Base-by-base conservation (phyloP, 148 eudicot genomes). In the Simmondsia chinensis region DNA sequence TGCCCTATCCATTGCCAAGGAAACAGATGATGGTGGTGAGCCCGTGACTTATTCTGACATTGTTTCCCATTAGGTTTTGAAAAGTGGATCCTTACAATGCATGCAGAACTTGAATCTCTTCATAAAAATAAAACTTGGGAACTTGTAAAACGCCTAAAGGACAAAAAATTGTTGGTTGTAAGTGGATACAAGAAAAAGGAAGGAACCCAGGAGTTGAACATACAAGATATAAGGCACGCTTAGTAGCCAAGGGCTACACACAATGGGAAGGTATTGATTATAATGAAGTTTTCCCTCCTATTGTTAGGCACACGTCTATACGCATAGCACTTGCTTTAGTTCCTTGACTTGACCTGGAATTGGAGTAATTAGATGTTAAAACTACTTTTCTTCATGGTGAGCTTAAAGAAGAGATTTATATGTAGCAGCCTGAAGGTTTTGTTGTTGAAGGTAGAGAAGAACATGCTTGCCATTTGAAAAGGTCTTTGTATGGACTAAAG, bases 351-450 rank as follows among this genome's bases (percentile, higher is more conserved):
- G 34, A 58, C 14, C 14, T 58, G 4, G 48, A 58, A 31, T 16
- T 58, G 5, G 46, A 48, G n/a, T 18, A 47, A 3, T 11, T 57
- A 6, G 40, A 57, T 39, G 48, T 57, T 1, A 39, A 57, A 20
- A 57, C 35, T 8, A 16, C 48, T 2, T 38, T 41, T 13, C 13
- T 41, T 5, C 39, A 53, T 29, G 20, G 48, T 0, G 36, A 30
- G 3, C 13, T 40, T 30, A n/a, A n/a, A n/a, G 47, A 48, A 7
- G 24, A 39, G 18, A 2, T 50, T 0, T n/a, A n/a, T n/a, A n/a
- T n/a, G n/a, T n/a, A n/a, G n/a, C n/a, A n/a, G n/a, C n/a, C n/a
- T n/a, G n/a, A n/a, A n/a, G n/a, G n/a, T n/a, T n/a, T n/a, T n/a
- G n/a, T n/a, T n/a, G n/a, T n/a, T n/a, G n/a, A n/a, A n/a, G n/a